These are phyloP conservation scores for Rhinocladiella similis DNA, from an alignment of 2,329 filamentous ascomycete genomes.

Conservation along the genomic window DNA sequence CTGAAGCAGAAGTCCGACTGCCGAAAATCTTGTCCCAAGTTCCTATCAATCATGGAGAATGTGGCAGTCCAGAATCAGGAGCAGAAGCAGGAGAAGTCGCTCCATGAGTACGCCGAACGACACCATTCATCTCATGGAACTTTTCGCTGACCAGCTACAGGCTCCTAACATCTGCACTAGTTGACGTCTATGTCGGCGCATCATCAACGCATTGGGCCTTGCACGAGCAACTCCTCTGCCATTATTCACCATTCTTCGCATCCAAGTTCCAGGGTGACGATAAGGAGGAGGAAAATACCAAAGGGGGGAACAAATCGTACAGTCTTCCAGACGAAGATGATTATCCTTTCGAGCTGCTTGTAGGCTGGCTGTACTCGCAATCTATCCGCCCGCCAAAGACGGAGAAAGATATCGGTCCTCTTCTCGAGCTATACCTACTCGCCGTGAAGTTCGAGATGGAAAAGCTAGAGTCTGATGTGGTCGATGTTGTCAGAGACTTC, in stretches of 20 bases:
- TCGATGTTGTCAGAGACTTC: slow-evolving; percentile 51
- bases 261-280: slow-evolving; percentile 49
- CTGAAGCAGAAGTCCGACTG: background rate
- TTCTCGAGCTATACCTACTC: slow-evolving; percentile 58
- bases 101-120: slow-evolving; percentile 40
- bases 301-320: slow-evolving; percentile 35
- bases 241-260: slow-evolving; percentile 56
- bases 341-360: slow-evolving; percentile 51
- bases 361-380: slow-evolving; percentile 55
- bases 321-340: slow-evolving; percentile 56
- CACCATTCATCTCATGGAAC: background rate
- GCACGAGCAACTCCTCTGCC: slow-evolving; percentile 57
- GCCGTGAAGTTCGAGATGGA: slow-evolving; percentile 54
- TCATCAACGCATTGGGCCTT: slow-evolving; percentile 57
- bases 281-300: slow-evolving; percentile 35
- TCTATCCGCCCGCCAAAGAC: slow-evolving; percentile 48
- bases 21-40: background rate
- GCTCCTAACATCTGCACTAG: slow-evolving; percentile 55
- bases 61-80: slow-evolving; percentile 11
- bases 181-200: slow-evolving; percentile 57
- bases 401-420: slow-evolving; percentile 50
- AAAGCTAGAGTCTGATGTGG: slow-evolving; percentile 48
- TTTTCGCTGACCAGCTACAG: slow-evolving; percentile 31
- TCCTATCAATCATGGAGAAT: slow-evolving; percentile 24
- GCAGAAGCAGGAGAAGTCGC: slow-evolving; percentile 37